Evolutionary conservation across 2,329 filamentous ascomycete species (phyloP).

Genomic region (Trichoderma afroharzianum): DNA sequence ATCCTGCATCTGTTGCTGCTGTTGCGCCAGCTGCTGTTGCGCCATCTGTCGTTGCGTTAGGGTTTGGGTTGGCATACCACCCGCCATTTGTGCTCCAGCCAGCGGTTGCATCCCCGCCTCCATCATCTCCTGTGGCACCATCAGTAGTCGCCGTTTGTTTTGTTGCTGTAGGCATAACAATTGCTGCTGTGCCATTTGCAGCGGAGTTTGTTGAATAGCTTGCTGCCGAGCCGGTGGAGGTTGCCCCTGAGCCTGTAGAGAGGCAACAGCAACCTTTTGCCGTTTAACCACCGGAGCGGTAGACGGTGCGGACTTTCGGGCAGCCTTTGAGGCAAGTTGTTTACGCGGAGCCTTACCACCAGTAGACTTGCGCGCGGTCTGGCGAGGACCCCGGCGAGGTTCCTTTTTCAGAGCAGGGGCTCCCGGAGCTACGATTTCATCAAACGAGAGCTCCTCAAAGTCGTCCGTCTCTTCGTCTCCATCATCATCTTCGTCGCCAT

Average conservation of each 20-base stretch:
- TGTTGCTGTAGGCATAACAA: neutral
- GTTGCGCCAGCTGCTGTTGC: neutral
- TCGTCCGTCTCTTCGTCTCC: neutral
- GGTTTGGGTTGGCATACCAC: too few relatives aligned
- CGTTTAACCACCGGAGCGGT: neutral
- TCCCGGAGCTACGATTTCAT: neutral
- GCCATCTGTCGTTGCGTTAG: too few relatives aligned
- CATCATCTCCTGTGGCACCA: too few relatives aligned
- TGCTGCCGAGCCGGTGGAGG: neutral
- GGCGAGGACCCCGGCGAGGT: neutral
- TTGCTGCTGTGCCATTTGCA: too few relatives aligned
- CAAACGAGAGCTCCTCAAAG: neutral
- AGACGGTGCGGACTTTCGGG: neutral
- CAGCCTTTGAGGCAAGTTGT: neutral
- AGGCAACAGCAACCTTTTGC: neutral
- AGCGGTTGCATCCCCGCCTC: too few relatives aligned
- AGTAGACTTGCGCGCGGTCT: neutral
- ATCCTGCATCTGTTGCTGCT: too few relatives aligned
- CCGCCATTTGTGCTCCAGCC: too few relatives aligned
- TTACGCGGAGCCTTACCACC: neutral
- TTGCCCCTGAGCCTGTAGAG: neutral
- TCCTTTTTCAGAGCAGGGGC: neutral
- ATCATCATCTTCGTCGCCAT: neutral
- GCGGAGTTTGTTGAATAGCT: too few relatives aligned
- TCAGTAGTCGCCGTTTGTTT: too few relatives aligned